A percentile compares a stretch with the other conserved stretches of the same genome.
Conservation (phyloP, 1,284 basidiomycete genomes). For the Microbotryum scabiosae region DNA sequence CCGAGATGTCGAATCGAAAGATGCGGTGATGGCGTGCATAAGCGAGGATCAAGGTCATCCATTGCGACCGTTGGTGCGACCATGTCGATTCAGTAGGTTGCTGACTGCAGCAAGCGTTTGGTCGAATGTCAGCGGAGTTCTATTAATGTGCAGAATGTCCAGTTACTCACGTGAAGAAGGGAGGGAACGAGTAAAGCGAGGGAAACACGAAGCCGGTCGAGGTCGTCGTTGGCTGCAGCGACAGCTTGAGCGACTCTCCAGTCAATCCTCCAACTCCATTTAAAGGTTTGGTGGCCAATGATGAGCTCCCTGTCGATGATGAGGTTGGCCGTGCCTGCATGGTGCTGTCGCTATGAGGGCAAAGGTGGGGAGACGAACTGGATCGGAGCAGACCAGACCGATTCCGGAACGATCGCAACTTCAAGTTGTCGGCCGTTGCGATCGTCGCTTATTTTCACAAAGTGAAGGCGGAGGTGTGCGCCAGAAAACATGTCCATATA, state of each 20-base stretch:
- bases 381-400: too few species aligned
- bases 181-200: conserved; percentile 48
- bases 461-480: too few species aligned
- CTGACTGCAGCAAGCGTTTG: conserved; percentile 31
- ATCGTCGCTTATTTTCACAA: too few species aligned
- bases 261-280: too few species aligned
- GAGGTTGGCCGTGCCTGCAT: too few species aligned
- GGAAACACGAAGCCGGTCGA: conserved; percentile 42
- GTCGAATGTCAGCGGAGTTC: not conserved
- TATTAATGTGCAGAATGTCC: not conserved
- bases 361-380: too few species aligned
- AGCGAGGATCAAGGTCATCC: conserved; percentile 43
- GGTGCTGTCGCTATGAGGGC: too few species aligned
- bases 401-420: too few species aligned
- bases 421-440: too few species aligned
- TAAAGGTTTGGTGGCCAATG: too few species aligned
- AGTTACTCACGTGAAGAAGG: conserved; percentile 46
- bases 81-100: conserved; percentile 47
- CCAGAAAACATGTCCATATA: too few species aligned
- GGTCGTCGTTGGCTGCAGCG: conserved; percentile 10
- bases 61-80: conserved; percentile 44
- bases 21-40: conserved; percentile 42
- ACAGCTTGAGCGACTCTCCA: not conserved
- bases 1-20: conserved; percentile 41
- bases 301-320: too few species aligned